Percentiles rank a stretch among this genome's conserved stretches.
phyloP scores from a whole-genome alignment of 495 filamentous ascomycete genomes.

The Penicillium paxilli region DNA sequence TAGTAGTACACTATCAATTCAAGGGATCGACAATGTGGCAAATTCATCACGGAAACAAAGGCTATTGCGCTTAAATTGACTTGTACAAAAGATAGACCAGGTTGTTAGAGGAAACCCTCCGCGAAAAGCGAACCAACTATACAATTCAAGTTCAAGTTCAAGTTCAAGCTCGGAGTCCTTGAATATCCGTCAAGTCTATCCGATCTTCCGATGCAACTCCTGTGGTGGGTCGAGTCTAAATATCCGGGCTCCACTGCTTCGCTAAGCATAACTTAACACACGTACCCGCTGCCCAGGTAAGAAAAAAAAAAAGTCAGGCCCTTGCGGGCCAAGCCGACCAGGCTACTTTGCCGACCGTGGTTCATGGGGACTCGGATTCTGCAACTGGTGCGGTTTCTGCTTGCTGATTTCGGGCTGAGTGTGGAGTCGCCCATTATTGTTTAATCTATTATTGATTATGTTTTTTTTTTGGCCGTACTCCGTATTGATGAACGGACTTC shows the following conservation, averaged over 20 bases:
- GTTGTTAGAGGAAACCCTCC: background rate
- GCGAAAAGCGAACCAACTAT: background rate
- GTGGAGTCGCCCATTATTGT: background rate
- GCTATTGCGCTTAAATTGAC: background rate
- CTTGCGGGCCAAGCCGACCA: constrained; percentile 32
- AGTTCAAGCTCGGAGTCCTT: background rate
- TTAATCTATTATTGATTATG: background rate
- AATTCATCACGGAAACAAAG: background rate
- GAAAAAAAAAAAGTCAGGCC: constrained; percentile 9
- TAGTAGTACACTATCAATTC: no score
- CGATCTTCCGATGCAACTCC: constrained; percentile 24
- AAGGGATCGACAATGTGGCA: background rate
- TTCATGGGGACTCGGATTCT: constrained; percentile 15
- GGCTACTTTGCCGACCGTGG: constrained; percentile 24
- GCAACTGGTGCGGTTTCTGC: constrained; percentile 7
- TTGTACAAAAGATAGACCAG: background rate
- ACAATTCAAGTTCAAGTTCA: background rate
- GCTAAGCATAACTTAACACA: constrained; percentile 28
- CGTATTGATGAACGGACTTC: no score
- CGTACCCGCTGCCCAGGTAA: background rate
- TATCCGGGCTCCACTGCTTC: constrained; percentile 23
- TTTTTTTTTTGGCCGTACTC: background rate
- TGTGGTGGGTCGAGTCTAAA: constrained; percentile 18
- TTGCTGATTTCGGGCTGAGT: background rate
- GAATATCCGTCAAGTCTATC: constrained; percentile 11